Evolutionary conservation across 1,284 basidiomycete genomes (phyloP), one percentile per base, ranked within the genome.

Genomic region (Pterula multifida): DNA sequence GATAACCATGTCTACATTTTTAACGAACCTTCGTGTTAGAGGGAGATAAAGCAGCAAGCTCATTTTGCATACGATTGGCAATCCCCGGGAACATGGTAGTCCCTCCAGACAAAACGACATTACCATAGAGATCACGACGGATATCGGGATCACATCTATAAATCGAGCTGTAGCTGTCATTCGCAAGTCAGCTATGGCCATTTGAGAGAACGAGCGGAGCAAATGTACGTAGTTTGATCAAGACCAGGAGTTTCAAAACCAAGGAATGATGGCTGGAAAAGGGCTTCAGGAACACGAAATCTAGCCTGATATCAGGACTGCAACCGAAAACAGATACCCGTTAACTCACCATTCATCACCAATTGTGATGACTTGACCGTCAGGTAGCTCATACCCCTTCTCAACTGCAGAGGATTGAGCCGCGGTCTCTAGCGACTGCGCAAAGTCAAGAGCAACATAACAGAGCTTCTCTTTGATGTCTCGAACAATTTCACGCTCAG

Each of bases 381-480:
- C 93, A 55, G 93, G 93, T 58, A 97, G 78, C 71, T 96, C 92
- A 71, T 96, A 96, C 65, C 79, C 87, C 82, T 95, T 96, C 76
- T 95, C 92, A 52, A 95, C 64, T 46, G 90, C 84, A 52, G 90
- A 93, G 24, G 90, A 92, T 68, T 92, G 88, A 42, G 89, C 85
- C 44, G 92, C 90, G 42, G 88, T 93, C 73, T 91, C 87, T 61
- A 96, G 77, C 73, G 96, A 93, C 72, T 96, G 88, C 70, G 95
- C 91, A 64, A 95, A 96, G 75, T 96, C 93, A 59, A 95, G 81
- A 36, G 93, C 93, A 61, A 96, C 91, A 70, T 96, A 96, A 75
- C 92, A 95, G 48, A 96, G 82, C 76, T 94, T 95, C 79, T 96
- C 93, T 79, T 96, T 96, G 78, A 96, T 94, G 69, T 96, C 93